Base-by-base conservation (phyloP, 2,329 filamentous ascomycete species). In the Cryphonectria naterciae region DNA sequence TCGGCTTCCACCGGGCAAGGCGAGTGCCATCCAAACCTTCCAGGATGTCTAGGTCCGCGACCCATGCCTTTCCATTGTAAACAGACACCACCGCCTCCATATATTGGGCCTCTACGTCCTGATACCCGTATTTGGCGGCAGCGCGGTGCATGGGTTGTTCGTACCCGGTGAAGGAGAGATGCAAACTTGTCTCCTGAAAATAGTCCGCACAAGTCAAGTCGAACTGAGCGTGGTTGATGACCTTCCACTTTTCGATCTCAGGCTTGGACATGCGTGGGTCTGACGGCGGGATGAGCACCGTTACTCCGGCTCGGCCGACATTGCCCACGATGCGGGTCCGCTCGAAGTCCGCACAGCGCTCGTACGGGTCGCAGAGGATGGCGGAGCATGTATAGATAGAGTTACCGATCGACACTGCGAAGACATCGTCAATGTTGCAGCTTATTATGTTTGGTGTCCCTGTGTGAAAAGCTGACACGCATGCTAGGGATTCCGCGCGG, bases 351-450 rank as follows among this genome's bases (percentile, higher is more conserved):
- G 19, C 41, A 25, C 35, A 28, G 19, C n/a, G 22, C 15, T 67
- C 52, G 52, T 67, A 43, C 11, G 67, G 68, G 46, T 69, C 68
- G 15, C 49, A 39, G 11, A 69, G 43, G 13, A 69, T 32, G 22
- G 35, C 41, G 17, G 43, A 56, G 11, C 46, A 32, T 32, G 54
- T 49, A 49, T 58, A 69, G 43, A 69, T 64, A 3, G 68, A 69
- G 39, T 69, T 37, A 17, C 60, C 46, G 11, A 56, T 56, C 52
- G 52, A 56, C 13, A 56, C 52, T 28, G 52, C 52, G n/a, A 32
- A 56, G 11, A 32, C 25, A 3, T 13, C 10, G 1, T 15, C 4
- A 25, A 56, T 13, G 7, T 32, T 13, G 4, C 25, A 15, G 25
- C 1, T 13, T 17, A 1, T 5, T 10, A 56, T 15, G 11, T 56